These are phyloP conservation scores for Daldinia decipiens DNA, from an alignment of 495 filamentous ascomycete species.

Conservation along the genomic window DNA sequence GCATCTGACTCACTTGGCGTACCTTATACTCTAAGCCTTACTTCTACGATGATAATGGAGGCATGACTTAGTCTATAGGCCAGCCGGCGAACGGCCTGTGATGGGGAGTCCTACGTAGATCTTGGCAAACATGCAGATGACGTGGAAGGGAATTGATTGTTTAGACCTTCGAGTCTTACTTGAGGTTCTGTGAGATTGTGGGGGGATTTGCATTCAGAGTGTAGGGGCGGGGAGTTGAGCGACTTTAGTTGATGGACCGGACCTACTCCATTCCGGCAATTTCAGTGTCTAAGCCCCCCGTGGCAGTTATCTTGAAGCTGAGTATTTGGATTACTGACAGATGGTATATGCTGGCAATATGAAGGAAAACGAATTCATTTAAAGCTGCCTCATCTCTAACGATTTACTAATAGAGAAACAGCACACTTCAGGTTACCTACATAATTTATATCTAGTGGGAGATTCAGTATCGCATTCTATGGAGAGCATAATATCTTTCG, in stretches of 20 bases:
- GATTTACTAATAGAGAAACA: no score
- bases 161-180: neutral
- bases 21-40: neutral
- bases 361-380: no score
- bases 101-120: neutral
- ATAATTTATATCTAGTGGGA: neutral
- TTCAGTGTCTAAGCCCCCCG: neutral
- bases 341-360: no score
- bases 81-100: neutral
- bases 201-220: neutral
- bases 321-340: neutral
- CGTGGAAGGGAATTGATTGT: neutral
- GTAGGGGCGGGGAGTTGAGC: neutral
- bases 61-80: neutral
- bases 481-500: neutral
- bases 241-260: neutral
- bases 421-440: no score
- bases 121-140: neutral
- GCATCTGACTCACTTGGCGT: neutral
- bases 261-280: neutral
- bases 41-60: neutral
- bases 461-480: neutral
- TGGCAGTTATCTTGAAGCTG: neutral
- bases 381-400: no score
- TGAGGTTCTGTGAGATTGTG: neutral